phyloP scores from a whole-genome alignment of 371 early-diverging fungal genomes.

The Mortierella sp. region DNA sequence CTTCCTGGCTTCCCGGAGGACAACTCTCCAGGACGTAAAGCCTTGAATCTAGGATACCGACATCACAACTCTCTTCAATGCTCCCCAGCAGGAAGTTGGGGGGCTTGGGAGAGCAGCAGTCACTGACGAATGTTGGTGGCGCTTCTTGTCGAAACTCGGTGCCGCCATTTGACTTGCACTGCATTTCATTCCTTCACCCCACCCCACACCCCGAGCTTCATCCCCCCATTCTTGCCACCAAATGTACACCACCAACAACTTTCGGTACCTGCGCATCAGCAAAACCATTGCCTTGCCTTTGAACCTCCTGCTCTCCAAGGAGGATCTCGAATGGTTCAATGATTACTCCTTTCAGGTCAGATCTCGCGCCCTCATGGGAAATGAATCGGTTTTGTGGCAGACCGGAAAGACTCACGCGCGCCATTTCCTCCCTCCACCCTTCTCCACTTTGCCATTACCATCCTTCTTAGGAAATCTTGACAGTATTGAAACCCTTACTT shows the following conservation, averaged over 20 bases:
- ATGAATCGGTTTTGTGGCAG: not conserved
- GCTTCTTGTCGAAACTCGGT: too few species aligned
- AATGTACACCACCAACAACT: slow-evolving; percentile 46
- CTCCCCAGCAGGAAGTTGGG: too few species aligned
- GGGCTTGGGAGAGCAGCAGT: too few species aligned
- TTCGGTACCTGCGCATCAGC: slow-evolving; percentile 43
- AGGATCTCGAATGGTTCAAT: slow-evolving; percentile 50
- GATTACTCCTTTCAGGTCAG: slow-evolving; percentile 43
- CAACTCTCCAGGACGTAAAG: too few species aligned
- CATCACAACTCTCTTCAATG: too few species aligned
- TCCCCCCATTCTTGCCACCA: not conserved
- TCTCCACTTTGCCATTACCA: not conserved
- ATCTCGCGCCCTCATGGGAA: not conserved
- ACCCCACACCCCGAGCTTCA: not conserved
- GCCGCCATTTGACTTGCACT: too few species aligned
- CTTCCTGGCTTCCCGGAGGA: too few species aligned
- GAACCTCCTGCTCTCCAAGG: slow-evolving; percentile 43
- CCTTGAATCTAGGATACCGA: too few species aligned
- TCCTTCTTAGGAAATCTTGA: slow-evolving; percentile 28
- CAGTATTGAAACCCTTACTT: slow-evolving; percentile 36
- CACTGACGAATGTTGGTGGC: slow-evolving; percentile 13
- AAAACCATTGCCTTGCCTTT: slow-evolving; percentile 33
- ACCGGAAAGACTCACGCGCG: too few species aligned
- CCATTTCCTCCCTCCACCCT: not conserved
- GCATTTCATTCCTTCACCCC: too few species aligned